A percentile compares a stretch with the other conserved stretches of the same genome.
Conservation (phyloP, 805 yeast genomes). For the Candida maris region DNA sequence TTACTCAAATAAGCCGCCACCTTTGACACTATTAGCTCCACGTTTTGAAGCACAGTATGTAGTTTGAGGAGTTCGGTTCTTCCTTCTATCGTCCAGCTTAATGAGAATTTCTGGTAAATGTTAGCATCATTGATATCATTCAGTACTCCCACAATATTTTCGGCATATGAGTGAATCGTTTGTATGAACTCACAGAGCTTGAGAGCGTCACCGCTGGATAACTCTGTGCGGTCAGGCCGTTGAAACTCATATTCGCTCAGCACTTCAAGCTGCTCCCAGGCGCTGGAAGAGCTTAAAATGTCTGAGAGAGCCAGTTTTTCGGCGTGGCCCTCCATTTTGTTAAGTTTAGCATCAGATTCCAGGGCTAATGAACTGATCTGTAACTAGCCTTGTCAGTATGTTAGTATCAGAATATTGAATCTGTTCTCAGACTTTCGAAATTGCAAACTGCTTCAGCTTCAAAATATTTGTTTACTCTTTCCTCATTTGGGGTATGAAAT, state of each 20-base stretch:
- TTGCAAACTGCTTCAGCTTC: background rate
- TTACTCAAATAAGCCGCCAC: constrained; percentile 1
- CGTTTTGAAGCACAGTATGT: constrained; percentile 1
- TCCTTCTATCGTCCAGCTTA: constrained; percentile 2
- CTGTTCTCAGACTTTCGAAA: no score
- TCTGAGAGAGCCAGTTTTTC: constrained; percentile 1
- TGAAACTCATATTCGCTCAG: background rate
- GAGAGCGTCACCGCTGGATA: background rate
- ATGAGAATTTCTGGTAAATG: background rate
- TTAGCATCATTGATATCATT: background rate
- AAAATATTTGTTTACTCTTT: constrained; percentile 6
- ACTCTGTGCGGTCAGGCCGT: background rate
- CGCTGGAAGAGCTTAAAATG: constrained; percentile 1
- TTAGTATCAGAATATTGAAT: no score
- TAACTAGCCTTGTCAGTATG: no score
- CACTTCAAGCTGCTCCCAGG: background rate
- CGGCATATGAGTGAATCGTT: background rate
- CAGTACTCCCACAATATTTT: background rate
- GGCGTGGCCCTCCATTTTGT: background rate
- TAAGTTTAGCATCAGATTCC: no score
- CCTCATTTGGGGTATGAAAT: constrained; percentile 3
- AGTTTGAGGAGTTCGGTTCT: background rate
- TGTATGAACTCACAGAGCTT: background rate
- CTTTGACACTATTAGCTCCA: constrained; percentile 3
- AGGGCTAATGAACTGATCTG: no score